Evolutionary conservation across 2,329 filamentous ascomycete species (phyloP), one percentile per base, ranked within the genome.

Genomic region (Sclerotinia sclerotiorum): DNA sequence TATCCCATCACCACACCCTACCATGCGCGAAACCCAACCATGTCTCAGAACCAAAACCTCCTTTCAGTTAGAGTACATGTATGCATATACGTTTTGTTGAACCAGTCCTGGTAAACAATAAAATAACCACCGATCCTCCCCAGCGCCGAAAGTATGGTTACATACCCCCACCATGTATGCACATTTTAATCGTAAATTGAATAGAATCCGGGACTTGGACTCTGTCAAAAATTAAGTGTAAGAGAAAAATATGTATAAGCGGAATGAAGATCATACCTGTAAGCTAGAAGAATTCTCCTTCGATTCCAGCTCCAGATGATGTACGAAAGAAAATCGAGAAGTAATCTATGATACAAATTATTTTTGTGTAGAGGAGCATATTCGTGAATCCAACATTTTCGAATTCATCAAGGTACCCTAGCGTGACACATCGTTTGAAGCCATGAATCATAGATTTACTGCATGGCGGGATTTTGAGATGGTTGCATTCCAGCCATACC

Each of bases 401-500:
- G 21, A 11, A 21, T 13, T 11, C 42, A 15, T 48, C 19, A 32
- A n/a, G 7, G 10, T 13, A 15, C 42, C 42, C 13, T 15, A 15
- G 1, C 6, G 32, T 48, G 27, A 42, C 13, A 42, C 39, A 13
- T 42, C 17, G 39, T 17, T 42, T 42, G 0, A 42, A 42, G 17
- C 5, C 27, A 55, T 21, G 27, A 32, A 57, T 57, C 42, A 8
- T 11, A 55, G 52, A 5, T 17, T 29, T 49, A 35, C n/a, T 51
- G 32, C 58, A 62, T 62, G 29, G 17, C 32, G 24, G 58, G 58
- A 62, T 51, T 62, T 39, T 62, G 58, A 39, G 29, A 19, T 24
- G 58, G n/a, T 27, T 35, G 63, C 49, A 56, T 54, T 17, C 51
- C 39, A 46, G 51, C 63, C 51, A 65, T 46, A 35, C 63, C 63